phyloP scores from a whole-genome alignment of 1,284 basidiomycete species.

The Boletus albobrunnescens region DNA sequence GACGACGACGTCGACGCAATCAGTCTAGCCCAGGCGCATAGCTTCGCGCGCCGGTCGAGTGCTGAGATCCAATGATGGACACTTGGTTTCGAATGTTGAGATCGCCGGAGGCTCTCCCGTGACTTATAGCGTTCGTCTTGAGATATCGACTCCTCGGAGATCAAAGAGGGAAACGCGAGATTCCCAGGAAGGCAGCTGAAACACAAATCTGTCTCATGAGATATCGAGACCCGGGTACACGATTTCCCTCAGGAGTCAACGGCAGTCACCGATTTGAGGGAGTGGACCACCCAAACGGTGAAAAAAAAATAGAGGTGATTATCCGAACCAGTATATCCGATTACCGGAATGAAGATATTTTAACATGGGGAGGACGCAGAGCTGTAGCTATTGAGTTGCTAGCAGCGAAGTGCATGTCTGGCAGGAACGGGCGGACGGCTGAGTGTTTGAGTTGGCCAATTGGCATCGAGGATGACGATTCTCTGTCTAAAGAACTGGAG shows the following conservation, averaged over 20 bases:
- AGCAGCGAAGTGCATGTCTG: not conserved
- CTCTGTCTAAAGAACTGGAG: constrained; percentile 7
- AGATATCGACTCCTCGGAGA: constrained; percentile 29
- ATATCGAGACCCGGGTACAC: constrained; percentile 21
- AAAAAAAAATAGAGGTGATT: constrained; percentile 7
- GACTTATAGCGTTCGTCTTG: constrained; percentile 7
- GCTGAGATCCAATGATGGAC: constrained; percentile 11
- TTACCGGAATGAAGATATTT: constrained; percentile 6
- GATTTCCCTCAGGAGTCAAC: constrained; percentile 13
- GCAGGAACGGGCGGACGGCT: constrained; percentile 2
- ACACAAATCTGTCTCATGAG: constrained; percentile 24
- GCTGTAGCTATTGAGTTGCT: not conserved
- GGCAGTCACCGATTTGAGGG: constrained; percentile 19
- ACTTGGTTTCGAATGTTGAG: constrained; percentile 7
- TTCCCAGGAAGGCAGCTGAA: constrained; percentile 16
- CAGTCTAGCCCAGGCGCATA: constrained; percentile 13
- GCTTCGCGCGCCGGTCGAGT: constrained; percentile 9
- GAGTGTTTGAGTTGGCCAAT: constrained; percentile 11
- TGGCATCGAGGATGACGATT: constrained; percentile 12
- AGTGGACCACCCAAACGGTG: constrained; percentile 2
- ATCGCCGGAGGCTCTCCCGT: constrained; percentile 14
- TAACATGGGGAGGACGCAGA: constrained; percentile 1
- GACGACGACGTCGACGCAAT: constrained; percentile 16
- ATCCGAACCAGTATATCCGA: constrained; percentile 5
- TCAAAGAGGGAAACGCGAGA: constrained; percentile 11